These are phyloP conservation scores for Globisporangium iwayamae DNA, from an alignment of 352 stramenopile genomes.

Conservation along the genomic window DNA sequence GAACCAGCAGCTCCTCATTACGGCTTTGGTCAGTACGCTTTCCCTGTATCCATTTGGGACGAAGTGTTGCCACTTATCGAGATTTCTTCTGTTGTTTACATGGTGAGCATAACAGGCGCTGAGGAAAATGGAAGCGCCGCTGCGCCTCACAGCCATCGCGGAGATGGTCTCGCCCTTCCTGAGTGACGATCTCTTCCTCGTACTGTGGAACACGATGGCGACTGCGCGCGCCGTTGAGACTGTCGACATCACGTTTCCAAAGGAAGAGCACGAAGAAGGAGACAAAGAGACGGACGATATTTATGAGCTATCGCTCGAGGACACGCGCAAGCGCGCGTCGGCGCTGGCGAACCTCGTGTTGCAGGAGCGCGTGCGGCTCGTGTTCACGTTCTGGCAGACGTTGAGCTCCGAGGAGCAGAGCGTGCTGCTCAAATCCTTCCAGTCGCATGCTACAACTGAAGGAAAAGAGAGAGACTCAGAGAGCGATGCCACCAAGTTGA, in stretches of 20 bases:
- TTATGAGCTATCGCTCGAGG: conserved; percentile 15
- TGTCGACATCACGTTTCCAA: conserved; percentile 16
- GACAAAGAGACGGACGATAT: not conserved
- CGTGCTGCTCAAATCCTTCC: conserved; percentile 32
- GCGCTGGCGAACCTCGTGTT: conserved; percentile 46
- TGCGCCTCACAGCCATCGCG: conserved; percentile 27
- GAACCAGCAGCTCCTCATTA: conserved; percentile 28
- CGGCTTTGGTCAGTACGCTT: conserved; percentile 9
- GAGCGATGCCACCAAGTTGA: conserved; percentile 23
- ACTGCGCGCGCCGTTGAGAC: conserved; percentile 20
- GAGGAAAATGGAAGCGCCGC: conserved; percentile 32
- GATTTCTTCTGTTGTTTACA: not conserved
- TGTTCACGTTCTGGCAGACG: conserved; percentile 45
- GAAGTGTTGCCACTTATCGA: not conserved
- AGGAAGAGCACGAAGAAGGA: not conserved
- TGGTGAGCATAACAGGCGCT: conserved; percentile 13
- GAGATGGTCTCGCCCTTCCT: conserved; percentile 51
- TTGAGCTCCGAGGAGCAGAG: conserved; percentile 51
- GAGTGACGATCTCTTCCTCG: conserved; percentile 48
- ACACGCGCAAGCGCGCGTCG: conserved; percentile 35
- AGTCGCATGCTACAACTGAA: conserved; percentile 5
- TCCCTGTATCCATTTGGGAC: not conserved
- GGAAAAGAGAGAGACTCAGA: not conserved
- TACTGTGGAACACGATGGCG: conserved; percentile 61
- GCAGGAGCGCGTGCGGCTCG: conserved; percentile 55